phyloP scores from a whole-genome alignment of 768 basidiomycete genomes.

The Crassisporium funariophilum region DNA sequence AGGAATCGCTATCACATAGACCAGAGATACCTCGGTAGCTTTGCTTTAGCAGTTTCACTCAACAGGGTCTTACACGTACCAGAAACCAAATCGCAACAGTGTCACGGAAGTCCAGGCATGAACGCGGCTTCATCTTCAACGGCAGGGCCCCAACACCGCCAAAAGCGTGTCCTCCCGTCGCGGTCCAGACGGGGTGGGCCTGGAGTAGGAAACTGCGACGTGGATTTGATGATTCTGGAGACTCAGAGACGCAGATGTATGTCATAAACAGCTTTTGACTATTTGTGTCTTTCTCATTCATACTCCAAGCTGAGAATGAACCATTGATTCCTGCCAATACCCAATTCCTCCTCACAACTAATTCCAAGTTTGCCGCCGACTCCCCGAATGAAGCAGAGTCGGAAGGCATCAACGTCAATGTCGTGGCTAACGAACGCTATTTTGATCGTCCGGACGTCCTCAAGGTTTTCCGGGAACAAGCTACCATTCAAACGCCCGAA shows the following conservation, averaged over 20 bases:
- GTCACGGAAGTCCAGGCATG: slow-evolving; percentile 34
- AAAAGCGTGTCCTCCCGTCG: slow-evolving; percentile 81
- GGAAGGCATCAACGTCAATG: slow-evolving; percentile 52
- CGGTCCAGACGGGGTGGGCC: slow-evolving; percentile 80
- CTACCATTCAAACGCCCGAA: slow-evolving; percentile 78
- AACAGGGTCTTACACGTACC: too few relatives aligned
- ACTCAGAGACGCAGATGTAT: slow-evolving; percentile 76
- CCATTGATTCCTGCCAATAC: slow-evolving; percentile 69
- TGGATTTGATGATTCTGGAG: slow-evolving; percentile 84
- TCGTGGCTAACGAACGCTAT: slow-evolving; percentile 66
- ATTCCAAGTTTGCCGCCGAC: slow-evolving; percentile 53
- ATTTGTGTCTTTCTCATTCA: slow-evolving; percentile 14
- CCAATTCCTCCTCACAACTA: slow-evolving; percentile 73
- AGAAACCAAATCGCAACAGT: too few relatives aligned
- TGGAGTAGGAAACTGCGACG: slow-evolving; percentile 76
- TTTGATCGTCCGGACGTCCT: slow-evolving; percentile 80
- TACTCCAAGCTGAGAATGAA: slow-evolving; percentile 62
- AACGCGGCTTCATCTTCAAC: slow-evolving; percentile 40
- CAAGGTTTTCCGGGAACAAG: slow-evolving; percentile 67
- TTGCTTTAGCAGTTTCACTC: slow-evolving; percentile 6
- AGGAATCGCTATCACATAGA: too few relatives aligned
- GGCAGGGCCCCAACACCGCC: slow-evolving; percentile 44
- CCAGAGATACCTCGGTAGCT: slow-evolving; percentile 5
- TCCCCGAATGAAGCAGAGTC: slow-evolving; percentile 34
- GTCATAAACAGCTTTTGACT: slow-evolving; percentile 29